Evolutionary conservation across 176 grass and related monocot species (phyloP).

Genomic region (Avena eriantha): DNA sequence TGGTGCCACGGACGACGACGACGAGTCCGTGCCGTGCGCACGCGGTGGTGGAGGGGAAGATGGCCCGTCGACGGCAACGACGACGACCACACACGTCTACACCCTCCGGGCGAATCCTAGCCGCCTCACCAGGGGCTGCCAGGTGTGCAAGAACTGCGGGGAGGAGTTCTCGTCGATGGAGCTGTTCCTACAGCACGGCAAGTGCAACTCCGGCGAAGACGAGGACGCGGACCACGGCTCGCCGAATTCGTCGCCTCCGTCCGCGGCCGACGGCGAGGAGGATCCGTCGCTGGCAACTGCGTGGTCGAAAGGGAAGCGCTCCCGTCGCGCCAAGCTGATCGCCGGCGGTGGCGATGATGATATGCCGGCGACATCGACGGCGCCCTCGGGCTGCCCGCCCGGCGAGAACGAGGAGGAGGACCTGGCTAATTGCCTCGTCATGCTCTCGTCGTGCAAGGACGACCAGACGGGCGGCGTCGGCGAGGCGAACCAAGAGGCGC

Average conservation of each 20-base stretch:
- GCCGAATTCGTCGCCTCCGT: constrained; percentile 24
- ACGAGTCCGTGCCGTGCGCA: constrained; percentile 25
- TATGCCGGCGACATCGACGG: not conserved
- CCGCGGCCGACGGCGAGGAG: constrained; percentile 41
- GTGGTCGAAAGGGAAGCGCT: constrained; percentile 72
- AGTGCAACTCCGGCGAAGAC: constrained; percentile 62
- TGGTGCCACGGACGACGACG: constrained; percentile 11
- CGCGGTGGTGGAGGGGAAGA: constrained; percentile 2
- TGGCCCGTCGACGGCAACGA: constrained; percentile 18
- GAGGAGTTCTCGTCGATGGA: constrained; percentile 75
- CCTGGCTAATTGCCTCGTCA: constrained; percentile 68
- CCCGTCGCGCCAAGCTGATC: constrained; percentile 54
- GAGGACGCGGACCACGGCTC: constrained; percentile 13
- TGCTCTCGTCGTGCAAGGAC: constrained; percentile 65
- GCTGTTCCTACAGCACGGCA: constrained; percentile 68
- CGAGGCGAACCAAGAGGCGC: constrained; percentile 26
- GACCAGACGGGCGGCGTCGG: not conserved
- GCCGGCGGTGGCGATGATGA: not conserved
- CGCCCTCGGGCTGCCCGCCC: not conserved
- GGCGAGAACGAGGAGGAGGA: constrained; percentile 71
- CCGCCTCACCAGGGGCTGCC: constrained; percentile 57
- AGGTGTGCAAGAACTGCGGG: constrained; percentile 74
- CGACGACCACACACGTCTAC: constrained; percentile 55
- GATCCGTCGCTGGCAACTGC: constrained; percentile 27
- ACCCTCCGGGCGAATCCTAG: constrained; percentile 70